A percentile compares a stretch with the other conserved stretches of the same genome.
These are phyloP conservation scores for Coleophoma crateriformis DNA, from an alignment of 2,329 filamentous ascomycete species.

Conservation along the genomic window DNA sequence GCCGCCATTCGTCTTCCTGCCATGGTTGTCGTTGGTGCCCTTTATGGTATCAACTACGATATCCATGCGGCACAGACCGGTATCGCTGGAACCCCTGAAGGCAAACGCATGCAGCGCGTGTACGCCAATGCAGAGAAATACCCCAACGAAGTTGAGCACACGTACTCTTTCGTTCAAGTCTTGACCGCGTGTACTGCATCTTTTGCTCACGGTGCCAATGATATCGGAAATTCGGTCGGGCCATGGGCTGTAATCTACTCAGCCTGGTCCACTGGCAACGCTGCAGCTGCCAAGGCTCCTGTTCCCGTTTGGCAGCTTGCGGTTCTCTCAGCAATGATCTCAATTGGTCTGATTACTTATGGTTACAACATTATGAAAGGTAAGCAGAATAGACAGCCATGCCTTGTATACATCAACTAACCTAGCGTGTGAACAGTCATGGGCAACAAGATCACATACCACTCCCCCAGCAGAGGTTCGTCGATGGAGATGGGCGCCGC, in stretches of 20 bases:
- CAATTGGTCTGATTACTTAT: slow-evolving; percentile 64
- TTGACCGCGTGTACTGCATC: slow-evolving; percentile 44
- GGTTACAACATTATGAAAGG: slow-evolving; percentile 83
- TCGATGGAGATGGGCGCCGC: slow-evolving; percentile 80
- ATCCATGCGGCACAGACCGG: slow-evolving; percentile 73
- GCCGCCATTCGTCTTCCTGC: slow-evolving; percentile 64
- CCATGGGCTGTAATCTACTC: slow-evolving; percentile 67
- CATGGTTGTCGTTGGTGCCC: slow-evolving; percentile 51
- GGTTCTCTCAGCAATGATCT: slow-evolving; percentile 59
- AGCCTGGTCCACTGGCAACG: slow-evolving; percentile 58
- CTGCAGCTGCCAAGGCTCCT: slow-evolving; percentile 53
- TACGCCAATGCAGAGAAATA: slow-evolving; percentile 62
- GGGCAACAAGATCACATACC: slow-evolving; percentile 76
- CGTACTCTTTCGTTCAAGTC: slow-evolving; percentile 47
- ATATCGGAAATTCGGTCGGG: slow-evolving; percentile 67
- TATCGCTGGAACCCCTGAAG: slow-evolving; percentile 66
- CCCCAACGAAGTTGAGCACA: slow-evolving; percentile 64
- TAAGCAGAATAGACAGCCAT: slow-evolving; percentile 29
- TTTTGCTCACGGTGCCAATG: slow-evolving; percentile 66
- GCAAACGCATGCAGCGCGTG: slow-evolving; percentile 62
- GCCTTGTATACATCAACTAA: slow-evolving; percentile 13
- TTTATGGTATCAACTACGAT: slow-evolving; percentile 78
- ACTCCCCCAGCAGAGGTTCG: slow-evolving; percentile 51
- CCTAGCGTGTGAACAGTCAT: slow-evolving; percentile 48
- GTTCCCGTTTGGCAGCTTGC: slow-evolving; percentile 75